These are phyloP conservation scores for Penicillium sp. DNA, from an alignment of 2,329 filamentous ascomycete genomes.

Conservation along the genomic window DNA sequence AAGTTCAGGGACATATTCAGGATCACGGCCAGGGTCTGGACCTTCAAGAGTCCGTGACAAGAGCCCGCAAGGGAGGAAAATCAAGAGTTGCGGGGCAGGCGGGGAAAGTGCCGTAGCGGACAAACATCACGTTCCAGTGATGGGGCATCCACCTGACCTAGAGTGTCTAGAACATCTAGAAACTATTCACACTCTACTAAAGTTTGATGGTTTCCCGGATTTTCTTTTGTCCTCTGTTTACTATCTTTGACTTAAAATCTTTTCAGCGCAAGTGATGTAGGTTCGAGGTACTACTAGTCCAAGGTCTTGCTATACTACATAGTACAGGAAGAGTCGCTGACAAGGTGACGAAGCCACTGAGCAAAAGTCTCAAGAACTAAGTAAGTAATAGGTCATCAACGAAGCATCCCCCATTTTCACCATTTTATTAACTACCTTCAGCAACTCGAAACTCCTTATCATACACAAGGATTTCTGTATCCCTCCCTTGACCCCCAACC, in stretches of 20 bases:
- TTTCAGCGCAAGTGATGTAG: too few relatives aligned
- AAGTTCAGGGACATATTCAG: background rate
- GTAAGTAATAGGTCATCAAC: background rate
- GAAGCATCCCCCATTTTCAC: background rate
- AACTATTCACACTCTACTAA: too few relatives aligned
- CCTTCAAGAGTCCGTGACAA: background rate
- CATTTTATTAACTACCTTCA: background rate
- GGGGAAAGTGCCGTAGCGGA: slow-evolving; percentile 21
- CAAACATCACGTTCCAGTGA: too few relatives aligned
- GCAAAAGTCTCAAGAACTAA: background rate
- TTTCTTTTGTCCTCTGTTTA: too few relatives aligned
- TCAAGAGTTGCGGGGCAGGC: slow-evolving; percentile 29
- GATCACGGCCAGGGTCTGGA: slow-evolving; percentile 6
- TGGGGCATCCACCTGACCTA: too few relatives aligned
- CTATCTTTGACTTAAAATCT: too few relatives aligned
- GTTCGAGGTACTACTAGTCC: too few relatives aligned
- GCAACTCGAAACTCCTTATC: background rate
- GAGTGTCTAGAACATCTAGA: too few relatives aligned
- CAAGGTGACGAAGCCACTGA: too few relatives aligned
- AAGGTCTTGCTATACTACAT: too few relatives aligned
- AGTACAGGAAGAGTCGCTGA: too few relatives aligned
- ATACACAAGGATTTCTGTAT: background rate
- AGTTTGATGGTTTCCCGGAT: too few relatives aligned
- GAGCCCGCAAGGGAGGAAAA: slow-evolving; percentile 11
- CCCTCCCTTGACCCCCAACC: background rate